These are phyloP conservation scores for Trametes sanguinea DNA, from an alignment of 768 basidiomycete genomes.

Conservation along the genomic window DNA sequence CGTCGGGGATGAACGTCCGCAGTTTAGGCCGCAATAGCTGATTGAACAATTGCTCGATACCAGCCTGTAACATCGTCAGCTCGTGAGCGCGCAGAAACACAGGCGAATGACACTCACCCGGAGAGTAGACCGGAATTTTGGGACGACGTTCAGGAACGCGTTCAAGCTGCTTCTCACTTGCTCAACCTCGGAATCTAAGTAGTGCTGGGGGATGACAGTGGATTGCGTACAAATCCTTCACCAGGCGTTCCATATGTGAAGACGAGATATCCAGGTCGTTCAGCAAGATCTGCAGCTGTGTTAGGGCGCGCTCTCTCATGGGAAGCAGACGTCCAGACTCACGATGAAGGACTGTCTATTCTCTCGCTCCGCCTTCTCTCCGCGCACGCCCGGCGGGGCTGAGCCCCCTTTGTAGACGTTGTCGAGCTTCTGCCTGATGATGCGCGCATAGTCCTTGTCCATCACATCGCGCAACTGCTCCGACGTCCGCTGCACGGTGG, in stretches of 20 bases:
- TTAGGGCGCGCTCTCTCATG: background rate
- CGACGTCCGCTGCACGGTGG: slow-evolving; percentile 58
- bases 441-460: slow-evolving; percentile 79
- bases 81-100: background rate
- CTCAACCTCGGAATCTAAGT: slow-evolving; percentile 56
- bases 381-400: slow-evolving; percentile 42
- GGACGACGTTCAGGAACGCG: slow-evolving; percentile 53
- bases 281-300: slow-evolving; percentile 63
- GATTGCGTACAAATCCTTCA: slow-evolving; percentile 63
- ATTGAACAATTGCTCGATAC: slow-evolving; percentile 94
- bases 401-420: slow-evolving; percentile 70
- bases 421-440: slow-evolving; percentile 85
- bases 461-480: slow-evolving; percentile 70
- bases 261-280: slow-evolving; percentile 95
- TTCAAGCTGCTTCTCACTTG: slow-evolving; percentile 50
- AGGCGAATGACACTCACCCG: slow-evolving; percentile 50
- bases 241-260: slow-evolving; percentile 83
- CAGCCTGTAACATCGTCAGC: slow-evolving; percentile 49
- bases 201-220: slow-evolving; percentile 63
- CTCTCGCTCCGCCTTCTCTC: slow-evolving; percentile 82
- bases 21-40: slow-evolving; percentile 88
- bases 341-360: slow-evolving; percentile 82
- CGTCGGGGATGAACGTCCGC: slow-evolving; percentile 79
- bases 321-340: slow-evolving; percentile 33
- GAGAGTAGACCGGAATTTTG: slow-evolving; percentile 70